Evolutionary conservation across 2,329 filamentous ascomycete species (phyloP), one percentile per base, ranked within the genome.

Genomic region (Eurotiales sp.): DNA sequence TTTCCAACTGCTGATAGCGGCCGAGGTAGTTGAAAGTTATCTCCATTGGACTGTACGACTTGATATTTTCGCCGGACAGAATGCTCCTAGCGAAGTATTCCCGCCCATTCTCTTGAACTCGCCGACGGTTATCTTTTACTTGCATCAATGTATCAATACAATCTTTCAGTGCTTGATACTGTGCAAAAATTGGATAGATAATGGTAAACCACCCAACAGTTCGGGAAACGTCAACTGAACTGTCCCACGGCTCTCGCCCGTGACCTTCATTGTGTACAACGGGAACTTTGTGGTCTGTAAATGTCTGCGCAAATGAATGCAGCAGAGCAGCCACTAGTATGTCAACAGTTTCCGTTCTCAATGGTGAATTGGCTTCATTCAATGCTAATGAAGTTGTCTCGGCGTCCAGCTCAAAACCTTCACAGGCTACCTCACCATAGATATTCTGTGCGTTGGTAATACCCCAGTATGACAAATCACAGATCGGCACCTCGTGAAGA

Each of bases 121-220:
- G 56, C 19, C 69, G 63, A 4, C 71, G 68, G 2, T 63, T 53
- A 46, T 73, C 71, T 54, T 73, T 73, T 4, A 72, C 67, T 30
- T 60, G 61, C 1, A 66, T 54, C 4, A 72, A 56, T 4, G 66
- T 66, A 4, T 69, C 63, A 4, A 67, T 50, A 0, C 67, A 59
- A 44, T 64, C 54, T 1, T 64, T 54, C 1, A 62, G 39, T 12
- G 58, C 59, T 29, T 63, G 58, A 2, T 58, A 55, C 2, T 60
- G 55, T 0, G 73, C 63, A 22, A 67, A 68, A 3, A 77, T 68
- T 0, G 75, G 75, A 46, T 73, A 74, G 7, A 78, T 59, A 19
- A 73, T 74, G 0, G 76, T 78, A 53, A 78, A 79, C 76, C 76
- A 79, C 6, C 76, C 76, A 2, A 78, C 67, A 1, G 76, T 78